A percentile compares a stretch with the other conserved stretches of the same genome.
Evolutionary conservation across 495 filamentous ascomycete species (phyloP).

Genomic region (Lepraria neglecta): DNA sequence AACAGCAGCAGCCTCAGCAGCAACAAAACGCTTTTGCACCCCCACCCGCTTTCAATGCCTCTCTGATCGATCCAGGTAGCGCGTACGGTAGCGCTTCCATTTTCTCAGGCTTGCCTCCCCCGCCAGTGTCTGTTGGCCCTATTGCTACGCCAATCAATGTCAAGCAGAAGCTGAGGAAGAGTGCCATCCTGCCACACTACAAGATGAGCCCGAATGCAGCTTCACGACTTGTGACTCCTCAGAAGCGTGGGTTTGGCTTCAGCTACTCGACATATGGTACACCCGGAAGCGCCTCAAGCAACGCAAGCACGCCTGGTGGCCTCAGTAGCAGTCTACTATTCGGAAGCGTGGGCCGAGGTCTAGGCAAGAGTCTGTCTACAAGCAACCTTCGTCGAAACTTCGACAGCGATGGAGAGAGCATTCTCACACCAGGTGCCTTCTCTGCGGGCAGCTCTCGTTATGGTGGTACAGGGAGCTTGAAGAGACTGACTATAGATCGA

Average conservation of each 20-base stretch:
- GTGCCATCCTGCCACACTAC: conserved; percentile 74
- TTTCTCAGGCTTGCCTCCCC: conserved; percentile 61
- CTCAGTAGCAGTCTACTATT: conserved; percentile 61
- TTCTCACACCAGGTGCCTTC: conserved; percentile 80
- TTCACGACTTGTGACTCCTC: conserved; percentile 72
- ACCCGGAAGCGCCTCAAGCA: conserved; percentile 62
- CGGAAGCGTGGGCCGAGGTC: conserved; percentile 46
- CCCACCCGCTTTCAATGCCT: conserved; percentile 65
- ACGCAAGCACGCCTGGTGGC: conserved; percentile 59
- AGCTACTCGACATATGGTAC: conserved; percentile 84
- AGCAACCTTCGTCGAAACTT: conserved; percentile 62
- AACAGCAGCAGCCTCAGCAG: conserved; percentile 42
- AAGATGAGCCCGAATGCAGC: conserved; percentile 77
- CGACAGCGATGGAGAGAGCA: conserved; percentile 65
- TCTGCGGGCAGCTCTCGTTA: conserved; percentile 59
- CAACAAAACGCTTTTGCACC: conserved; percentile 44
- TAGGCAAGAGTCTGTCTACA: conserved; percentile 56
- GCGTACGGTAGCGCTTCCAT: conserved; percentile 81
- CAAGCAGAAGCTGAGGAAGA: conserved; percentile 67
- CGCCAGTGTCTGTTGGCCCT: conserved; percentile 66
- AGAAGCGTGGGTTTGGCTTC: conserved; percentile 74
- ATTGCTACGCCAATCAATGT: conserved; percentile 78
- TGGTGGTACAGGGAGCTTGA: conserved; percentile 61
- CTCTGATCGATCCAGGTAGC: conserved; percentile 60
- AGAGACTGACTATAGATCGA: conserved; percentile 84